A percentile compares a stretch with the other conserved stretches of the same genome.
These are phyloP conservation scores for Udeniomyces megalosporus DNA, from an alignment of 768 basidiomycete genomes.

Conservation along the genomic window DNA sequence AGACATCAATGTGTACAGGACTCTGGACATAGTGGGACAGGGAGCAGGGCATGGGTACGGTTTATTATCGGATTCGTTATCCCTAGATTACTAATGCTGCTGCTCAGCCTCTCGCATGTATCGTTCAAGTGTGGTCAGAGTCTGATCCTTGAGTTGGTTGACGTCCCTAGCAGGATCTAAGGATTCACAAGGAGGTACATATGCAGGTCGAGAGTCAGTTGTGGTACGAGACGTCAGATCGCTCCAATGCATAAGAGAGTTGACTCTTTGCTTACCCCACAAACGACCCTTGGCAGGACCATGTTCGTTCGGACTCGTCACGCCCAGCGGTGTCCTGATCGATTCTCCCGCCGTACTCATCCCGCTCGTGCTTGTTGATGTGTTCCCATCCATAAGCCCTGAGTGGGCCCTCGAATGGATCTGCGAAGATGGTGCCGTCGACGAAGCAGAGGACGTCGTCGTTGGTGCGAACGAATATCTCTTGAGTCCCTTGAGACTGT, in stretches of 20 bases:
- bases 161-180: slow-evolving; percentile 5
- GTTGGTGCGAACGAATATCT: too few species aligned
- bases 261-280: not conserved
- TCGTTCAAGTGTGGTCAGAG: not conserved
- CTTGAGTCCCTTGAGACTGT: too few species aligned
- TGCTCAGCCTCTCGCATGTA: not conserved
- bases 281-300: not conserved
- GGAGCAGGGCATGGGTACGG: too few species aligned
- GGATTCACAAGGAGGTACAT: not conserved
- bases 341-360: not conserved
- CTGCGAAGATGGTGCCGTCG: too few species aligned
- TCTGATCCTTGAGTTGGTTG: not conserved
- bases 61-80: too few species aligned
- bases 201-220: not conserved
- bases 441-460: too few species aligned
- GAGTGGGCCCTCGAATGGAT: too few species aligned
- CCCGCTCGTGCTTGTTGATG: not conserved
- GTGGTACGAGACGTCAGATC: not conserved
- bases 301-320: not conserved
- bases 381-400: not conserved
- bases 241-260: not conserved
- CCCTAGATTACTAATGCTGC: not conserved
- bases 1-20: too few species aligned
- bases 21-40: too few species aligned
- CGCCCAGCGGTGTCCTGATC: not conserved